phyloP scores from a whole-genome alignment of 2,329 filamentous ascomycete species.

The Colletotrichum theobromicola region DNA sequence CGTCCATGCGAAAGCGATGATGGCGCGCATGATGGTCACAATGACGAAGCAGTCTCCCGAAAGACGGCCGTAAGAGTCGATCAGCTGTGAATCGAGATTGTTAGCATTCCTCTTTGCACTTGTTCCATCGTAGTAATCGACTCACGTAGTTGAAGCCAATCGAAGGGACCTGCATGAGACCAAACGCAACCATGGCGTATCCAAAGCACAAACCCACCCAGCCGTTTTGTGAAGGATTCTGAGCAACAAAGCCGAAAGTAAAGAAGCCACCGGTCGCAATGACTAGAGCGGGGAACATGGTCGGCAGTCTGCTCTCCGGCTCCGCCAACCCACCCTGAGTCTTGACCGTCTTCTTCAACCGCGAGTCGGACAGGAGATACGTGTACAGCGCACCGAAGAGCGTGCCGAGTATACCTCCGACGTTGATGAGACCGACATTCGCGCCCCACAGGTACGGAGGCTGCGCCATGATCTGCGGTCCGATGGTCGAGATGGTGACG shows the following conservation, averaged over 20 bases:
- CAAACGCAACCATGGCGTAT: constrained; percentile 41
- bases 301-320: constrained; percentile 35
- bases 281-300: constrained; percentile 33
- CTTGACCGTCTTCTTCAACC: constrained; percentile 26
- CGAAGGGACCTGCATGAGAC: constrained; percentile 41
- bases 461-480: constrained; percentile 30
- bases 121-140: too few relatives aligned
- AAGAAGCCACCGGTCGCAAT: constrained; percentile 36
- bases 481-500: constrained; percentile 38
- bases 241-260: constrained; percentile 41
- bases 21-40: constrained; percentile 51
- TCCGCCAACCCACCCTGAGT: constrained; percentile 34
- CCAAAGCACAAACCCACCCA: constrained; percentile 41
- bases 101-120: too few relatives aligned
- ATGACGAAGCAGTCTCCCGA: constrained; percentile 59
- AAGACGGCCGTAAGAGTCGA: constrained; percentile 52
- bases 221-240: constrained; percentile 29
- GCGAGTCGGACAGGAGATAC: constrained; percentile 26
- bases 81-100: constrained; percentile 38
- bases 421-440: constrained; percentile 37
- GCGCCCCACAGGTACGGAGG: constrained; percentile 39
- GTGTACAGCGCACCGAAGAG: constrained; percentile 33
- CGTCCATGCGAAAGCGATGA: constrained; percentile 59
- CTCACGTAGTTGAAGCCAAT: constrained; percentile 45
- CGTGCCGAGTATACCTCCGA: constrained; percentile 36